phyloP scores from a whole-genome alignment of 805 yeast species.

The Candida taoyuanica region DNA sequence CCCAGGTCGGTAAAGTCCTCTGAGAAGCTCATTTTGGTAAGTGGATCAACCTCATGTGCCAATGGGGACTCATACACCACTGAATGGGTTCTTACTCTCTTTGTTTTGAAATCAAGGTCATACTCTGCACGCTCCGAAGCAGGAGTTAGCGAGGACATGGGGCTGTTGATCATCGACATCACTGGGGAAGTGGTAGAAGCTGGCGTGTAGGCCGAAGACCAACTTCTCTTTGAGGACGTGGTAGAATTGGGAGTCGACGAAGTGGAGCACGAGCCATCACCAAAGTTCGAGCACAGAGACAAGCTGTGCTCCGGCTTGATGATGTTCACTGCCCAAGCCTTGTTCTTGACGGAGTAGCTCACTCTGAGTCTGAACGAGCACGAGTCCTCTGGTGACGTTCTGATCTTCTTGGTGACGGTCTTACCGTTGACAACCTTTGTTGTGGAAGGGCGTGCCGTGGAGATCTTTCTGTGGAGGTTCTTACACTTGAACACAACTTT shows the following conservation, averaged over 20 bases:
- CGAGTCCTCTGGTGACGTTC: slow-evolving; percentile 23
- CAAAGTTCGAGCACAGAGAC: slow-evolving; percentile 24
- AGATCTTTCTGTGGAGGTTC: slow-evolving; percentile 24
- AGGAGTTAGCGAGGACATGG: slow-evolving; percentile 3
- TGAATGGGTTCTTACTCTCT: slow-evolving; percentile 5
- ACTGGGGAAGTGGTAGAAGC: slow-evolving; percentile 22
- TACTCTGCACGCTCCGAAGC: slow-evolving; percentile 13
- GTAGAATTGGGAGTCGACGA: slow-evolving; percentile 14
- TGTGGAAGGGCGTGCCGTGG: slow-evolving; percentile 14
- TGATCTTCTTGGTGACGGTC: slow-evolving; percentile 17
- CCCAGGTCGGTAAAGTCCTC: slow-evolving; percentile 21
- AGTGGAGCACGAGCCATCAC: slow-evolving; percentile 11
- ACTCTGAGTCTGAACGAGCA: slow-evolving; percentile 30
- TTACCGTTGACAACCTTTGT: slow-evolving; percentile 10
- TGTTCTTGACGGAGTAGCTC: slow-evolving; percentile 25
- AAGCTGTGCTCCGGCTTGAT: slow-evolving; percentile 25
- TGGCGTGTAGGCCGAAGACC: slow-evolving; percentile 22
- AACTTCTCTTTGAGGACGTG: slow-evolving; percentile 18
- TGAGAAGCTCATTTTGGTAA: slow-evolving; percentile 11
- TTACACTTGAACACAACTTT: slow-evolving; percentile 32
- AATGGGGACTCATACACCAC: slow-evolving; percentile 19
- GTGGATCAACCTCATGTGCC: slow-evolving; percentile 18
- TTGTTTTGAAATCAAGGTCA: slow-evolving; percentile 12
- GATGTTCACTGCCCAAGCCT: slow-evolving; percentile 24
- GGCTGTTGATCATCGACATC: slow-evolving; percentile 9